Percentiles rank a stretch among this genome's conserved stretches.
These are phyloP conservation scores for Kwoniella dendrophila DNA, from an alignment of 768 basidiomycete genomes.

Conservation along the genomic window DNA sequence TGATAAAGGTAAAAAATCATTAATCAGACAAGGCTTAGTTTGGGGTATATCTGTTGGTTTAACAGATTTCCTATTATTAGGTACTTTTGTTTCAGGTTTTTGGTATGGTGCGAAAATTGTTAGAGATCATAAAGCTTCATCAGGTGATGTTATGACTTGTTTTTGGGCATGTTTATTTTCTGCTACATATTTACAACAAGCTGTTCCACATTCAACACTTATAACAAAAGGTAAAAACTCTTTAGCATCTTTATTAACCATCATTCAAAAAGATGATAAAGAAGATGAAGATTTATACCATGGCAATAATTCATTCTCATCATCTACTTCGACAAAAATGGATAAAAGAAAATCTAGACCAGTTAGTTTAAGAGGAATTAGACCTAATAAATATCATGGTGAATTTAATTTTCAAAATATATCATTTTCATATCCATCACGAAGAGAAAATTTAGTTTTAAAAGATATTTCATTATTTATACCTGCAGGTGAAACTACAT, in stretches of 20 bases:
- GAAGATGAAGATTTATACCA: conserved; percentile 1
- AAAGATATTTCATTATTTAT: conserved; percentile 67
- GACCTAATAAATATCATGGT: conserved; percentile 67
- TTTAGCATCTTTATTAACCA: conserved; percentile 68
- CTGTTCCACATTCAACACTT: conserved; percentile 75
- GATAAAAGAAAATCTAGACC: conserved; percentile 7
- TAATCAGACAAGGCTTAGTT: conserved; percentile 64
- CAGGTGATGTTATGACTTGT: conserved; percentile 89
- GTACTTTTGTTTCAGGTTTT: conserved; percentile 95
- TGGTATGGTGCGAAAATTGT: conserved; percentile 93
- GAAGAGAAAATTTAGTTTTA: conserved; percentile 67
- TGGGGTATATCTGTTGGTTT: conserved; percentile 75
- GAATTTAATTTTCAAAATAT: conserved; percentile 68
- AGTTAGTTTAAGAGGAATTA: conserved; percentile 65
- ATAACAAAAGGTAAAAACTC: conserved; percentile 82
- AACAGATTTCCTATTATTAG: conserved; percentile 79
- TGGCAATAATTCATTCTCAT: conserved; percentile 29
- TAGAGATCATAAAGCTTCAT: conserved; percentile 66
- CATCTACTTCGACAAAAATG: conserved; percentile 7
- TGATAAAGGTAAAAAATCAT: conserved; percentile 59
- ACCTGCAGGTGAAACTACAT: conserved; percentile 72
- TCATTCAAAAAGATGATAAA: conserved; percentile 62
- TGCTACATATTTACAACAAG: conserved; percentile 81
- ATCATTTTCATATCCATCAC: conserved; percentile 73
- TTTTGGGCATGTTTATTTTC: conserved; percentile 97